Evolutionary conservation across 2,329 filamentous ascomycete genomes (phyloP), one percentile per base, ranked within the genome.

Genomic region (Pseudogymnoascus sp.): DNA sequence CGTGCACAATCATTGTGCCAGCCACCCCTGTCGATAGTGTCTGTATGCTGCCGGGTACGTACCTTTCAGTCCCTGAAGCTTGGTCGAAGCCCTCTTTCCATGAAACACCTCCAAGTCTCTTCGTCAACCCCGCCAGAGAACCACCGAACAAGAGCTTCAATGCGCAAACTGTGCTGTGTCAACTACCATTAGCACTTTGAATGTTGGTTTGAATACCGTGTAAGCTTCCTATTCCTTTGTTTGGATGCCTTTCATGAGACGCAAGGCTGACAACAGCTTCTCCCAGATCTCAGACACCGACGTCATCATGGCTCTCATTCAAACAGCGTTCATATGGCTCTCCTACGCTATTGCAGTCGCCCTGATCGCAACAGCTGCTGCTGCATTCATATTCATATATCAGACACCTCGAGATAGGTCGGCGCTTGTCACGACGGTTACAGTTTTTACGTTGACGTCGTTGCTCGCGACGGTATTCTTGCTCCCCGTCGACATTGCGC

Each of bases 311-410:
- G 70, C 71, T 70, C 79, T 94, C 72, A 84, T 97, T 64, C 91
- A 95, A 73, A 89, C 88, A 61, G 90, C 89, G 71, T 81, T 97
- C 67, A 97, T 97, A 74, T 99, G 94, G 94, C 86, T 94, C 64
- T 85, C 92, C 60, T 99, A 97, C 74, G 90, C 88, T 64, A 83
- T 93, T 63, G 92, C 90, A 61, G 81, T 97, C 58, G 86, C 74
- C 63, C 77, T 96, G 61, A 84, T 93, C 64, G 82, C 96, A 59
- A 77, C 87, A 66, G 86, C 91, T 62, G 88, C 92, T 60, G 83
- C 87, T 64, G 83, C 95, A 69, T 97, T 95, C 66, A 91, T 94
- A 64, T 93, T 93, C 75, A 84, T 90, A 68, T 97, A 96, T 81
- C 93, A 97, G 73, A 86, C 89, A 9, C 89, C 92, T 35, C 85